Evolutionary conservation across 1,284 basidiomycete genomes (phyloP).

Genomic region (Puccinia sorghi): DNA sequence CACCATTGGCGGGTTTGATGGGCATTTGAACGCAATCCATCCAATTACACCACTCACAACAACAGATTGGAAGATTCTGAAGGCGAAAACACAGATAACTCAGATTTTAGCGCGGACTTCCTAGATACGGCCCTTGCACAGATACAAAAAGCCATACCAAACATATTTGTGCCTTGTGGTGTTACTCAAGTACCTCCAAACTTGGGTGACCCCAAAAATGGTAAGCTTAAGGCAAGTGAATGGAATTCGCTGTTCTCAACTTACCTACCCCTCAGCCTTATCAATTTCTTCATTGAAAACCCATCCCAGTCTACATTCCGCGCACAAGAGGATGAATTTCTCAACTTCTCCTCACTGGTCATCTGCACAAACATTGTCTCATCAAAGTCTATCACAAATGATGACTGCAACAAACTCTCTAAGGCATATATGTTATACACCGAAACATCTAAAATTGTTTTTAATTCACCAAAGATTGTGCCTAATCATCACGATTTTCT

Average conservation of each 20-base stretch:
- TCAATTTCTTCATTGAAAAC: conserved; percentile 17
- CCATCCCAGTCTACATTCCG: background rate
- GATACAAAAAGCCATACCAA: background rate
- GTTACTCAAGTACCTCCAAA: conserved; percentile 46
- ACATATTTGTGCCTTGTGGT: conserved; percentile 44
- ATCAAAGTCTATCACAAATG: background rate
- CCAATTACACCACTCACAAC: background rate
- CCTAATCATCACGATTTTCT: conserved; percentile 45
- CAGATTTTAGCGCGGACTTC: background rate
- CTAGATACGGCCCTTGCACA: background rate
- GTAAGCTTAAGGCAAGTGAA: conserved; percentile 51
- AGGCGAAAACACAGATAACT: background rate
- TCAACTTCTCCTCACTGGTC: conserved; percentile 8
- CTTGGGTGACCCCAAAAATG: conserved; percentile 48
- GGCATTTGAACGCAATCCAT: conserved; percentile 12
- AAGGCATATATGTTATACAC: conserved; percentile 9
- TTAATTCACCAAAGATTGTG: background rate
- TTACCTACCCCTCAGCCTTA: conserved; percentile 46
- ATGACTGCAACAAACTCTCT: background rate
- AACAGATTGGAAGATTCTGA: background rate
- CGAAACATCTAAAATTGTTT: conserved; percentile 3
- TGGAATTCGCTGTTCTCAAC: conserved; percentile 51
- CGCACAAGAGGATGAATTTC: background rate
- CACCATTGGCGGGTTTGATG: conserved; percentile 13
- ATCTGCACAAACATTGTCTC: conserved; percentile 2